A percentile compares a stretch with the other conserved stretches of the same genome.
phyloP scores from a whole-genome alignment of 2,329 filamentous ascomycete genomes.

The Davidsoniella neocaledoniae region DNA sequence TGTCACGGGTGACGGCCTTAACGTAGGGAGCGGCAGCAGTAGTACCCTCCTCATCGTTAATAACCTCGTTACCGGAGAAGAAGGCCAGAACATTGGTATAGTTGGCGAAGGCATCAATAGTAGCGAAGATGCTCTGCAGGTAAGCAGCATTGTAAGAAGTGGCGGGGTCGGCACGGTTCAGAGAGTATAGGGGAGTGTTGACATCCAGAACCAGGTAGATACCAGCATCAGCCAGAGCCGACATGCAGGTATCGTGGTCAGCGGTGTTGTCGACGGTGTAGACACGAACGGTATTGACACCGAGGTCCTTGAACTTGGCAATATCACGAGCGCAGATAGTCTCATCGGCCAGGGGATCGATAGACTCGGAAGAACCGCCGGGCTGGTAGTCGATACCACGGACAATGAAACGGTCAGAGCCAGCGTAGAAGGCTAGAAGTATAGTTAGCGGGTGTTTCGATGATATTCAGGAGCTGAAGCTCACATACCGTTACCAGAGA shows the following conservation, averaged over 20 bases:
- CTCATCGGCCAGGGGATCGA: slow-evolving; percentile 62
- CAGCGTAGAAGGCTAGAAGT: slow-evolving; percentile 35
- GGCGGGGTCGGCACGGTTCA: slow-evolving; percentile 54
- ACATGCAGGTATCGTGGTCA: slow-evolving; percentile 76
- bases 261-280: slow-evolving; percentile 82
- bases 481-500: slow-evolving; percentile 38
- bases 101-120: slow-evolving; percentile 64
- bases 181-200: slow-evolving; percentile 76
- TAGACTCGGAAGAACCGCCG: slow-evolving; percentile 36
- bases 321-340: slow-evolving; percentile 64
- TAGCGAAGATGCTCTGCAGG: slow-evolving; percentile 71
- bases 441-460: background rate
- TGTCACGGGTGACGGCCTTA: slow-evolving; percentile 64
- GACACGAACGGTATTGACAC: slow-evolving; percentile 80
- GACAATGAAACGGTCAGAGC: slow-evolving; percentile 37
- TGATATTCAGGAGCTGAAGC: background rate
- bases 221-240: slow-evolving; percentile 57
- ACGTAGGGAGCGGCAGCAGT: slow-evolving; percentile 54
- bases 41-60: slow-evolving; percentile 48
- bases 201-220: slow-evolving; percentile 88
- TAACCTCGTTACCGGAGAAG: slow-evolving; percentile 70
- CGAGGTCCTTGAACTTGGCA: slow-evolving; percentile 63
- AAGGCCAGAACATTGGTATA: slow-evolving; percentile 80
- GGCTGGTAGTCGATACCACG: slow-evolving; percentile 47
- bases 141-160: slow-evolving; percentile 76